These are phyloP conservation scores for Vitis hybrid DNA, from an alignment of 177 flowering plant genomes.

Conservation along the genomic window DNA sequence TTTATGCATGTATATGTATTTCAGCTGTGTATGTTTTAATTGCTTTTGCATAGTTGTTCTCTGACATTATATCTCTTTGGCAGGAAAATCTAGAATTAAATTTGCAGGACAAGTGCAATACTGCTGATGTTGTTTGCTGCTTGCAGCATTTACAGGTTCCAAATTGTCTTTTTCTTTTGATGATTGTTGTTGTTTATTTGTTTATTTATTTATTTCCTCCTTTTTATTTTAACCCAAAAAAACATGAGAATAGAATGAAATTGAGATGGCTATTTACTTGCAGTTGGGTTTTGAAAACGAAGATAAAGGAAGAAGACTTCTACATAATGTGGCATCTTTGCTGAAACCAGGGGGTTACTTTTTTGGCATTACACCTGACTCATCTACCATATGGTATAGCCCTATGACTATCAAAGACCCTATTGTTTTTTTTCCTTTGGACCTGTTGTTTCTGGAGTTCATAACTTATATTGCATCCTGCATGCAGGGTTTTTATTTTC, in stretches of 20 bases:
- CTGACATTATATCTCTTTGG: slow-evolving; percentile 13
- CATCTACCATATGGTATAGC: slow-evolving; percentile 97
- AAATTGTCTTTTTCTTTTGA: background rate
- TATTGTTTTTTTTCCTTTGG: background rate
- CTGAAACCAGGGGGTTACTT: slow-evolving; percentile 96
- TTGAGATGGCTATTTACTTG: slow-evolving; percentile 13
- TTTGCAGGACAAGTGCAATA: slow-evolving; percentile 56
- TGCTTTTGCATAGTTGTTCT: background rate
- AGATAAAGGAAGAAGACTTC: slow-evolving; percentile 79
- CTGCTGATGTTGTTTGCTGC: slow-evolving; percentile 83
- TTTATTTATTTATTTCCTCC: background rate
- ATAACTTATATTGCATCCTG: background rate
- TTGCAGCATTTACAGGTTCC: slow-evolving; percentile 90
- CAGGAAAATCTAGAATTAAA: slow-evolving; percentile 65
- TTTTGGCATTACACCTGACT: slow-evolving; percentile 97
- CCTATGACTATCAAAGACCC: slow-evolving; percentile 5
- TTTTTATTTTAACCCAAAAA: background rate
- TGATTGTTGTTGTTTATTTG: slow-evolving; percentile 1
- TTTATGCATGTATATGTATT: too few species aligned
- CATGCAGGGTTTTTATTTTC: background rate
- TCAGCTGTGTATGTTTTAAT: too few species aligned
- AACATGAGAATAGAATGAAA: background rate
- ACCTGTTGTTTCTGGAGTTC: background rate
- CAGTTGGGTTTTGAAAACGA: slow-evolving; percentile 89
- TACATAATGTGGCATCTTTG: slow-evolving; percentile 77